These are phyloP conservation scores for Diaporthe velutina DNA, from an alignment of 2,329 filamentous ascomycete species.

Conservation along the genomic window DNA sequence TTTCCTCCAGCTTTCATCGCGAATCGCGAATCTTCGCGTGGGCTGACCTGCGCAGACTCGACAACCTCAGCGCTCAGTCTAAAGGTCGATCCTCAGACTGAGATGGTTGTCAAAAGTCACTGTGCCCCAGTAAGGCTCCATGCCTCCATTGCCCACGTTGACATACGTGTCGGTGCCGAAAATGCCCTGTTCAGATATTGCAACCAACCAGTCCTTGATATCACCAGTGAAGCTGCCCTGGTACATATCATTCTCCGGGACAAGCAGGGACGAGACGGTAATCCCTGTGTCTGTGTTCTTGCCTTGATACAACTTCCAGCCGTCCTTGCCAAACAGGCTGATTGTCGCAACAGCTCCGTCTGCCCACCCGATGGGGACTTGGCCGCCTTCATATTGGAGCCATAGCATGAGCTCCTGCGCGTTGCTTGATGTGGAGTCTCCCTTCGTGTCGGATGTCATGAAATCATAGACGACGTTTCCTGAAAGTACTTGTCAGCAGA, in stretches of 20 bases:
- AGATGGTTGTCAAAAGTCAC: constrained; percentile 44
- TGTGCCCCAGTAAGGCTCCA: constrained; percentile 44
- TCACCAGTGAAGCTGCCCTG: constrained; percentile 53
- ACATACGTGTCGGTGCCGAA: constrained; percentile 54
- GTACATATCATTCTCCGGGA: constrained; percentile 51
- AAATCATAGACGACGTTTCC: constrained; percentile 59
- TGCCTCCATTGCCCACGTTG: constrained; percentile 57
- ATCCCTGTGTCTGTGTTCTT: constrained; percentile 57
- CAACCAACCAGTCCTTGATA: constrained; percentile 56
- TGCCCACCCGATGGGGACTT: constrained; percentile 57
- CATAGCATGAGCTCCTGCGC: constrained; percentile 60
- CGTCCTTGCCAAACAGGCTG: constrained; percentile 51
- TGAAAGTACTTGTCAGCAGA: neutral
- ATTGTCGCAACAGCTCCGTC: constrained; percentile 51
- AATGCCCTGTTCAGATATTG: constrained; percentile 52
- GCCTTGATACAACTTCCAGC: constrained; percentile 57
- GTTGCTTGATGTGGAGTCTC: constrained; percentile 54
- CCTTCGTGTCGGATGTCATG: constrained; percentile 57
- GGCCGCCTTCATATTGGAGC: constrained; percentile 58
- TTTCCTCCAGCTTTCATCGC: neutral
- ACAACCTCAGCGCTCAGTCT: neutral
- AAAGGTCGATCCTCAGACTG: constrained; percentile 42
- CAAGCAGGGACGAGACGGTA: constrained; percentile 54
- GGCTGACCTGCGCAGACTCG: too few relatives aligned
- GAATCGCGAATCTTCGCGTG: too few relatives aligned